These are phyloP conservation scores for Breynia disticha DNA, from an alignment of 441 rosid species.

Conservation along the genomic window DNA sequence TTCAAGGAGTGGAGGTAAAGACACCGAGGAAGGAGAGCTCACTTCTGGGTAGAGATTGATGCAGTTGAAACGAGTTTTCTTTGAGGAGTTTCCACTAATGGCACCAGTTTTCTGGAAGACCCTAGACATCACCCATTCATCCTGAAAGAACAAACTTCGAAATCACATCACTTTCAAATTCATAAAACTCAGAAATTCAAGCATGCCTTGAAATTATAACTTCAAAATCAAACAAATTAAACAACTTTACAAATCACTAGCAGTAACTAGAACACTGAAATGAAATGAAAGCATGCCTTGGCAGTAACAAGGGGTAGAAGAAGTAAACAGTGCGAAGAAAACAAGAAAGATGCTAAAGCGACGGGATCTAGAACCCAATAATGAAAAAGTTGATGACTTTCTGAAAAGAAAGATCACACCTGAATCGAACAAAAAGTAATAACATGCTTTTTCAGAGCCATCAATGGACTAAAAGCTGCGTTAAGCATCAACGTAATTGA, in stretches of 20 bases:
- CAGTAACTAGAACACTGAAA: too few relatives aligned
- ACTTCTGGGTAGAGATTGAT: constrained; percentile 36
- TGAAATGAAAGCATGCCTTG: too few relatives aligned
- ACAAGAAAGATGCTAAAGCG: neutral
- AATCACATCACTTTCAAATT: neutral
- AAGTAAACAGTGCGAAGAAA: neutral
- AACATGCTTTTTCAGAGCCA: neutral
- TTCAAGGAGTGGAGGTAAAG: constrained; percentile 75
- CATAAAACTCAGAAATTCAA: too few relatives aligned
- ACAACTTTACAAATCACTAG: too few relatives aligned
- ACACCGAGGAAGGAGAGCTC: constrained; percentile 60
- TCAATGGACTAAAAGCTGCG: constrained; percentile 5
- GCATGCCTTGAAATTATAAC: too few relatives aligned
- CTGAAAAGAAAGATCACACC: neutral
- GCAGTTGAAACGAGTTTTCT: constrained; percentile 30
- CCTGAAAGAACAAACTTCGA: constrained; percentile 29
- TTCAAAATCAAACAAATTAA: too few relatives aligned
- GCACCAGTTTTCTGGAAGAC: constrained; percentile 56
- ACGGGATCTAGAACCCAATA: neutral
- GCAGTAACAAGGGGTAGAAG: neutral
- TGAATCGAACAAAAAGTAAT: neutral
- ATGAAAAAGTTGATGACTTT: neutral
- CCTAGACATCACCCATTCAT: constrained; percentile 85
- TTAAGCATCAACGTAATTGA: neutral
- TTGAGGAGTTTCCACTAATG: constrained; percentile 19